Evolutionary conservation across 1,284 basidiomycete genomes (phyloP).

Genomic region (Heterobasidion irregulare): DNA sequence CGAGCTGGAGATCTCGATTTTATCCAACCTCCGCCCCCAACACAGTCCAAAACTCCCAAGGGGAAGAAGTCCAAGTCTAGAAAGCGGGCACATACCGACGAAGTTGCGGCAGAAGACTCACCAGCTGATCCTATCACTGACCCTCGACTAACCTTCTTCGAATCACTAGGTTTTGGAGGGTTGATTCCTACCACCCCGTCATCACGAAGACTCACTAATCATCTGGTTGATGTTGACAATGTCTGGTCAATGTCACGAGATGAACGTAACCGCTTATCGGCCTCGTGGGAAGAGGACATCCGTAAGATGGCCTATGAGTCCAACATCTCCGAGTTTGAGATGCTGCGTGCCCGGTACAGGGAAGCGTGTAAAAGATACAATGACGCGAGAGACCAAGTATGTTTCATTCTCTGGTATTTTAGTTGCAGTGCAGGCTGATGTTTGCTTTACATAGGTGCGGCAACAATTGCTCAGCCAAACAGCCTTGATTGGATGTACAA

Average conservation of each 20-base stretch:
- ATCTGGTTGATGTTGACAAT: slow-evolving; percentile 11
- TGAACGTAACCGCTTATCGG: slow-evolving; percentile 17
- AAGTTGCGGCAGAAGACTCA: no score
- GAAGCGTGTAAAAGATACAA: slow-evolving; percentile 14
- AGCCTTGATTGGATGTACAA: slow-evolving; percentile 66
- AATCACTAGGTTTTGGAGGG: slow-evolving; percentile 12
- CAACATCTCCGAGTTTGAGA: slow-evolving; percentile 12
- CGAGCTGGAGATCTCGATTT: neutral
- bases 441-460: slow-evolving; percentile 19
- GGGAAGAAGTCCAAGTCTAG: no score
- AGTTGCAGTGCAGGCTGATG: no score
- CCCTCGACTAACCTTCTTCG: slow-evolving; percentile 15
- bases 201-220: slow-evolving; percentile 7
- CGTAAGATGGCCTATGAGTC: slow-evolving; percentile 13
- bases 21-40: neutral
- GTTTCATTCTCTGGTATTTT: neutral
- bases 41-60: neutral
- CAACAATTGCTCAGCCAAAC: slow-evolving; percentile 37
- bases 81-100: no score
- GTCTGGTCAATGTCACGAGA: slow-evolving; percentile 19
- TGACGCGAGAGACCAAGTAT: slow-evolving; percentile 15
- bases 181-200: slow-evolving; percentile 12
- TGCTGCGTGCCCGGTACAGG: slow-evolving; percentile 10
- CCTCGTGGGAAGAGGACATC: slow-evolving; percentile 17
- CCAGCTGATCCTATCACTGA: neutral